Base-by-base conservation (phyloP, 805 yeast species). In the Nakazawaea siamensis region DNA sequence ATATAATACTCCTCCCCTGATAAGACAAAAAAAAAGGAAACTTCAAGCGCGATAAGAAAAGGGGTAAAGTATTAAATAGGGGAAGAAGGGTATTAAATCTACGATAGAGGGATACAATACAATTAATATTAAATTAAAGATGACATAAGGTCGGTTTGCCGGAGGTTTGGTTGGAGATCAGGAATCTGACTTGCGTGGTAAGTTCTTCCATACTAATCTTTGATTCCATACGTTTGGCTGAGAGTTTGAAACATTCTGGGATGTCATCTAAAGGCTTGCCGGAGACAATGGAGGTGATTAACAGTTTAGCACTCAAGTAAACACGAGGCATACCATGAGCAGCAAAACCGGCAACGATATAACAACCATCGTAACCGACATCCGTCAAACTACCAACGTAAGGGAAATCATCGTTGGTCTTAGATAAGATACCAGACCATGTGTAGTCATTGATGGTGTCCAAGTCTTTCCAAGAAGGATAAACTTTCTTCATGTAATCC, bases 301-400 rank as follows among this genome's bases (percentile, higher is more conserved):
- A 25, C 4, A 33, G 39, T 18, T 42, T 39, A 27, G 38, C 43
- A 29, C 34, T 24, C 26, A 39, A 33, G 18, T 37, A 37, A 18
- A 43, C 39, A 17, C 44, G 24, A 14, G 47, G 45, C 44, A 43
- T 42, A 8, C 47, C 47, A 23, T 42, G 45, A n/a, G 45, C 44
- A 13, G 33, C 32, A 27, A 34, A 43, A 4, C 47, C 47, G 14
- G 47, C 47, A 24, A 40, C 29, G 17, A 43, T 31, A 20, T 31
- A 39, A n/a, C 29, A 24, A 14, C 35, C 35, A 2, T 31, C 29
- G 6, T 35, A 27, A 15, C 37, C 39, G 16, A 39, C 15, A 6
- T 24, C 29, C 11, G 13, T 12, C 11, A 41, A 24, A 18, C 37
- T 34, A 5, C 47, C 47, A 14, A 43, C 40, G 18, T 34, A 41